These are phyloP conservation scores for Leccinum proliferum DNA, from an alignment of 1,284 basidiomycete genomes.

Conservation along the genomic window DNA sequence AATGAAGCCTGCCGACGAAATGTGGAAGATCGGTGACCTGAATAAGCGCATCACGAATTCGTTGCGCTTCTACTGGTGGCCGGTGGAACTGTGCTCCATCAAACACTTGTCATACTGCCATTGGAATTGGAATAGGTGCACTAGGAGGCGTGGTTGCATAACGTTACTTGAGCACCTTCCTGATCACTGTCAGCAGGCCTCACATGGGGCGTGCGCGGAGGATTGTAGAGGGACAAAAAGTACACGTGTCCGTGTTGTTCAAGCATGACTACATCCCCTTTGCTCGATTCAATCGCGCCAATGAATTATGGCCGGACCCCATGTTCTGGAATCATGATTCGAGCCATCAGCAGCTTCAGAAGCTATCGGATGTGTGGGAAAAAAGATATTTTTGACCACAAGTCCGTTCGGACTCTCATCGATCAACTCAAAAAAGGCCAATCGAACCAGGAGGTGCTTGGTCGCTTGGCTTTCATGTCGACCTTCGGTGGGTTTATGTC, in stretches of 20 bases:
- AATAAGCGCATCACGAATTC: conserved; percentile 22
- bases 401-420: conserved; percentile 17
- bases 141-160: conserved; percentile 10
- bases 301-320: conserved; percentile 20
- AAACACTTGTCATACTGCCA: conserved; percentile 18
- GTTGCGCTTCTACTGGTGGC: conserved; percentile 21
- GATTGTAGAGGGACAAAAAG: conserved; percentile 27
- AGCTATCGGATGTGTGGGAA: conserved; percentile 20
- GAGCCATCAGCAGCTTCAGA: conserved; percentile 18
- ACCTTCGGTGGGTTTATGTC: conserved; percentile 19
- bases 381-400: conserved; percentile 25
- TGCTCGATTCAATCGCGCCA: conserved; percentile 12
- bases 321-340: conserved; percentile 27
- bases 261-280: conserved; percentile 19
- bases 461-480: conserved; percentile 28
- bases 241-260: conserved; percentile 29
- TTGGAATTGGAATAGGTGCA: conserved; percentile 16
- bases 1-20: conserved; percentile 18
- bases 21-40: conserved; percentile 28
- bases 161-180: background rate
- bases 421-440: conserved; percentile 14
- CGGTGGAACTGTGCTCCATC: too few species aligned
- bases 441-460: conserved; percentile 17
- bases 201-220: conserved; percentile 21
- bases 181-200: conserved; percentile 18